phyloP scores from a whole-genome alignment of 140 eudicot species.

The Anethum foeniculum region DNA sequence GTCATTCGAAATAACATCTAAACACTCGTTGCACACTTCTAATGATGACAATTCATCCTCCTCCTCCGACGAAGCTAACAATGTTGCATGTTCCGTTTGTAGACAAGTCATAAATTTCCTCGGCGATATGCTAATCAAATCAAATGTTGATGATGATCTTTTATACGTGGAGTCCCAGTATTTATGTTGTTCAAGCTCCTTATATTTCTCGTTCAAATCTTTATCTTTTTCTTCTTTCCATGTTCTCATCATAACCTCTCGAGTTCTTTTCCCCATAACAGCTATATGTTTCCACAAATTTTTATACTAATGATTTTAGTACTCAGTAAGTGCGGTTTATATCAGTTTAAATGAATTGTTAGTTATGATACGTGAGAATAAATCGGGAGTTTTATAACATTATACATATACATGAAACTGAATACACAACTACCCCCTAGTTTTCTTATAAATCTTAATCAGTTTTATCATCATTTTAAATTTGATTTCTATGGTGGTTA shows the following conservation, averaged over 20 bases:
- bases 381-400: not conserved
- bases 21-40: not conserved
- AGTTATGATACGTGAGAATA: not conserved
- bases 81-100: not conserved
- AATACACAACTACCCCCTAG: not conserved
- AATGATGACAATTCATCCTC: not conserved
- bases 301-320: too few relatives aligned
- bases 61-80: not conserved
- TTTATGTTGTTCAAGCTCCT: not conserved
- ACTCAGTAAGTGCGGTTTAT: too few relatives aligned
- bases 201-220: not conserved
- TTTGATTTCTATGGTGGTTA: too few relatives aligned
- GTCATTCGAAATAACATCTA: not conserved
- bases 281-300: not conserved
- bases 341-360: too few relatives aligned
- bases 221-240: not conserved
- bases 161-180: not conserved
- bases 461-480: too few relatives aligned
- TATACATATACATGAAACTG: not conserved
- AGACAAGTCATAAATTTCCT: not conserved
- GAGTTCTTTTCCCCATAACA: not conserved
- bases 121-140: not conserved
- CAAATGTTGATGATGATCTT: not conserved
- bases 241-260: not conserved
- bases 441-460: too few relatives aligned